A percentile compares a stretch with the other conserved stretches of the same genome.
These are phyloP conservation scores for Colletotrichum eremochloae DNA, from an alignment of 2,329 filamentous ascomycete species.

Conservation along the genomic window DNA sequence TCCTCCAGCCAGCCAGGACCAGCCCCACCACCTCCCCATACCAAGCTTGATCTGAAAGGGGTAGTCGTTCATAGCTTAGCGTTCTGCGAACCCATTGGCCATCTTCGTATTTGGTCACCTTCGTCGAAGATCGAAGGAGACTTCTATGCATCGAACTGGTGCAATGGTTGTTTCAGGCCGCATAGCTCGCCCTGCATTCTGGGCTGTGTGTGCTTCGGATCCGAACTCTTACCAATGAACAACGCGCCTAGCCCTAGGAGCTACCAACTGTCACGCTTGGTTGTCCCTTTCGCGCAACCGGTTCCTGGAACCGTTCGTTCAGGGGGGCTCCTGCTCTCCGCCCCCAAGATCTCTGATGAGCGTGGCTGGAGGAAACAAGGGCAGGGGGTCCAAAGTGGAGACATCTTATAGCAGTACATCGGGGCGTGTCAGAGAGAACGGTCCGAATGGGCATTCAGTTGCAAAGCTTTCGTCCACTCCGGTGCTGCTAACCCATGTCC, in stretches of 20 bases:
- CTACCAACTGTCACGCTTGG: constrained; percentile 37
- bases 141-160: constrained; percentile 37
- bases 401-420: neutral
- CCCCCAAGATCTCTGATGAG: constrained; percentile 41
- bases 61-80: constrained; percentile 4
- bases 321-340: constrained; percentile 37
- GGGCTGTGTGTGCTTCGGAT: constrained; percentile 38
- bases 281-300: constrained; percentile 36
- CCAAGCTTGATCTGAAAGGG: constrained; percentile 26
- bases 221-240: constrained; percentile 38
- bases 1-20: constrained; percentile 15
- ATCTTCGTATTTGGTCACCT: constrained; percentile 6
- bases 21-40: constrained; percentile 19
- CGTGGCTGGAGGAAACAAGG: constrained; percentile 21
- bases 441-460: constrained; percentile 32
- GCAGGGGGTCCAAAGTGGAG: constrained; percentile 23
- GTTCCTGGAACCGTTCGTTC: constrained; percentile 39
- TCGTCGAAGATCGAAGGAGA: constrained; percentile 22
- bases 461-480: constrained; percentile 8
- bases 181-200: constrained; percentile 33
- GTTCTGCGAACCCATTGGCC: constrained; percentile 7
- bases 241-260: constrained; percentile 28
- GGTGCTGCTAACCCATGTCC: constrained; percentile 35
- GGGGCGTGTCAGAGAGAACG: constrained; percentile 31
- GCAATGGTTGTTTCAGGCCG: constrained; percentile 42